Evolutionary conservation across 257 asterid species (phyloP).

Genomic region (Leonotis leonurus): DNA sequence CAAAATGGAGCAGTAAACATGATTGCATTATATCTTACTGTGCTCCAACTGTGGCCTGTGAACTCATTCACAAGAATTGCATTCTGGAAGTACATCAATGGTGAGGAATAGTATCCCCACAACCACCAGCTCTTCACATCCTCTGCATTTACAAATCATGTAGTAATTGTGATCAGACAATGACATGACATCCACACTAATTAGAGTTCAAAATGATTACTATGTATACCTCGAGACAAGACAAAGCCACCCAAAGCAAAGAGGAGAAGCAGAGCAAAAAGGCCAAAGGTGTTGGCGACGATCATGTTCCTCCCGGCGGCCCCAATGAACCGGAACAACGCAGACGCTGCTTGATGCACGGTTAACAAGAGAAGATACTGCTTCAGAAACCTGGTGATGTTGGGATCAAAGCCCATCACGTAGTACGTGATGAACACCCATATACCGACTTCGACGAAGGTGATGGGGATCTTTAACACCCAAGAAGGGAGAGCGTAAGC

Average conservation of each 20-base stretch:
- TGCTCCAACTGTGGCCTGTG: conserved; percentile 52
- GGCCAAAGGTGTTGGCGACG: conserved; percentile 55
- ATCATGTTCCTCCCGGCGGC: conserved; percentile 58
- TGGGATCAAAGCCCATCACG: conserved; percentile 65
- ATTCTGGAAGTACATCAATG: conserved; percentile 63
- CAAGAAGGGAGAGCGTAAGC: conserved; percentile 57
- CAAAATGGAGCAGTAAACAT: background rate
- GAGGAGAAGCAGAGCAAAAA: conserved; percentile 45
- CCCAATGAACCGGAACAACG: conserved; percentile 52
- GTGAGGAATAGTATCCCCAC: conserved; percentile 77
- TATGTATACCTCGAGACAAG: conserved; percentile 47
- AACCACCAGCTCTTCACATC: conserved; percentile 65
- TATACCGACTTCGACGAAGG: conserved; percentile 44
- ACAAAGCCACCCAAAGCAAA: conserved; percentile 65
- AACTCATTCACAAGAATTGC: conserved; percentile 62
- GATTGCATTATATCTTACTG: conserved; percentile 31
- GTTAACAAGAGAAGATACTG: conserved; percentile 42
- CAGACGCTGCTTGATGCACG: conserved; percentile 39
- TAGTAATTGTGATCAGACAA: conserved; percentile 3
- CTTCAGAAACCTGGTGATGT: conserved; percentile 43
- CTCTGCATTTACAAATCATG: conserved; percentile 23
- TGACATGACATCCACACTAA: background rate
- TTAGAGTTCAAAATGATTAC: background rate
- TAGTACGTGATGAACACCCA: conserved; percentile 58
- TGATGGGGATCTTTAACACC: conserved; percentile 47